These are phyloP conservation scores for Hibiscus syriacus DNA, from an alignment of 345 rosid species.

Conservation along the genomic window DNA sequence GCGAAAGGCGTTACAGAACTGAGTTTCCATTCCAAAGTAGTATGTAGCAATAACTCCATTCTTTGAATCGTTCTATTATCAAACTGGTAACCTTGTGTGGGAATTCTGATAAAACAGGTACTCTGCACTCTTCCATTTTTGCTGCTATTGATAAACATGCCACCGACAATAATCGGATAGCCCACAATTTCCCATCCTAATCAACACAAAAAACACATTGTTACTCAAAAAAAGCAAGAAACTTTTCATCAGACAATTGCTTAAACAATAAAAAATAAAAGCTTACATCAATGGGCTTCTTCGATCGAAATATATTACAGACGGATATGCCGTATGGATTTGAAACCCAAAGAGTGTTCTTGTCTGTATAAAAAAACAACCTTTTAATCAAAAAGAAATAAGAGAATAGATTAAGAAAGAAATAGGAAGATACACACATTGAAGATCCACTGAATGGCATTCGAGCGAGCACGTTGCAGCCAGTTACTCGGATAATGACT, in stretches of 20 bases:
- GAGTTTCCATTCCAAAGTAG: slow-evolving; percentile 74
- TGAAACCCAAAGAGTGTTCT: slow-evolving; percentile 55
- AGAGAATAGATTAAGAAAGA: neutral
- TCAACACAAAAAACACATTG: neutral
- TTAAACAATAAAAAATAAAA: neutral
- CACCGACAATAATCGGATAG: slow-evolving; percentile 53
- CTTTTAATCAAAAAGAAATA: neutral
- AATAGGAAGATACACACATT: slow-evolving; percentile 19
- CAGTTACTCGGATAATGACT: slow-evolving; percentile 13
- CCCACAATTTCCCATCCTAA: slow-evolving; percentile 70
- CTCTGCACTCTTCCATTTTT: slow-evolving; percentile 72
- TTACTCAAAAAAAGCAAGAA: neutral
- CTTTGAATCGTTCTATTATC: slow-evolving; percentile 43
- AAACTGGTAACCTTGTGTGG: slow-evolving; percentile 37
- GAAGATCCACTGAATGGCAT: slow-evolving; percentile 75
- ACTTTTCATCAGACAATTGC: neutral
- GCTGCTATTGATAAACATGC: slow-evolving; percentile 81
- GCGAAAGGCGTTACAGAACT: slow-evolving; percentile 58
- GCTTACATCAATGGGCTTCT: slow-evolving; percentile 57
- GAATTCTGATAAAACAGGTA: slow-evolving; percentile 52
- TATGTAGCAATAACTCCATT: slow-evolving; percentile 62
- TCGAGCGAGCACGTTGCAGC: slow-evolving; percentile 43
- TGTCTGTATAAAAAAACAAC: slow-evolving; percentile 29
- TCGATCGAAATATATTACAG: slow-evolving; percentile 56
- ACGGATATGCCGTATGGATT: slow-evolving; percentile 59